Conservation (phyloP, 2,329 filamentous ascomycete genomes). For the Escovopsis sp. region DNA sequence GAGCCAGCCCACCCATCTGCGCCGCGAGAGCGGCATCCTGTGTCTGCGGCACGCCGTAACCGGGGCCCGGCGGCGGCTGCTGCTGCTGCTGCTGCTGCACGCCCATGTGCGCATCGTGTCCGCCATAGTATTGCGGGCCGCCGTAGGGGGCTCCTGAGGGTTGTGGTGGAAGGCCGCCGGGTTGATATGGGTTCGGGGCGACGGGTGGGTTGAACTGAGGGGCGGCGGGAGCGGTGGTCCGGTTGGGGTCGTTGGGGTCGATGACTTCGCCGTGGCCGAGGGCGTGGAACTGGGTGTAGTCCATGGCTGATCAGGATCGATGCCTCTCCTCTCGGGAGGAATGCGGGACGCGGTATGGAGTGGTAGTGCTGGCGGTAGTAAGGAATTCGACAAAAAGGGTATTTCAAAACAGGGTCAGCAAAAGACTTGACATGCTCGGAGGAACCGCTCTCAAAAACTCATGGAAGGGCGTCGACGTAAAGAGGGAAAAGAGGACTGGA, state of each 20-base stretch:
- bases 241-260: slow-evolving; percentile 40
- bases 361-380: background rate
- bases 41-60: slow-evolving; percentile 18
- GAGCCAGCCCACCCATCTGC: slow-evolving; percentile 65
- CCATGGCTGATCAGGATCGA: slow-evolving; percentile 27
- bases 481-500: background rate
- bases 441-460: slow-evolving; percentile 7
- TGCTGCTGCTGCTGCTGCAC: background rate
- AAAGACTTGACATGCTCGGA: slow-evolving; percentile 4
- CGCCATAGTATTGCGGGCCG: slow-evolving; percentile 12
- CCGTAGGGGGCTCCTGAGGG: slow-evolving; percentile 18
- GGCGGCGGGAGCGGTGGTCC: slow-evolving; percentile 33
- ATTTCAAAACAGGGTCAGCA: background rate
- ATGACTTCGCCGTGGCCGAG: slow-evolving; percentile 40
- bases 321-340: slow-evolving; percentile 1
- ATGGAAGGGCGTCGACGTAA: background rate
- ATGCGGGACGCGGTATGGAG: background rate
- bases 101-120: slow-evolving; percentile 10
- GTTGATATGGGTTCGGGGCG: slow-evolving; percentile 39
- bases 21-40: slow-evolving; percentile 42
- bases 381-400: background rate
- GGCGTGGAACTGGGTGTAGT: slow-evolving; percentile 40
- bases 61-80: slow-evolving; percentile 12
- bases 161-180: slow-evolving; percentile 33
- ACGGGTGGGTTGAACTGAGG: slow-evolving; percentile 43